A percentile compares a stretch with the other conserved stretches of the same genome.
phyloP scores from a whole-genome alignment of 129 eudicot species.

The Ambrosia artemisiifolia region DNA sequence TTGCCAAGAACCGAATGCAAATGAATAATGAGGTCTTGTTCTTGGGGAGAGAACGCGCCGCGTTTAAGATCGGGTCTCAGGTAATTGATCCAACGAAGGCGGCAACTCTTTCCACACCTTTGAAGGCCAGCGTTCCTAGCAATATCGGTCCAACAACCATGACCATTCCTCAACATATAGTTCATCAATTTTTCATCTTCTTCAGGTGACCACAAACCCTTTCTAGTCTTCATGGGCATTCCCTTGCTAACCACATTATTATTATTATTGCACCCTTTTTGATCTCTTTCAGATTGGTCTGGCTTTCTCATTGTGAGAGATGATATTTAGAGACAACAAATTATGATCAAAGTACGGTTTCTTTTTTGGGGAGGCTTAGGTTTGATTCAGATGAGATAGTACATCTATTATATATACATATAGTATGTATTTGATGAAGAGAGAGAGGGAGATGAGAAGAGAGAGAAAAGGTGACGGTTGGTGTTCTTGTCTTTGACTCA shows the following conservation, averaged over 20 bases:
- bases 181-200: slow-evolving; percentile 84
- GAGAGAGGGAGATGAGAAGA: slow-evolving; percentile 11
- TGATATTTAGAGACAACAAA: background rate
- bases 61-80: slow-evolving; percentile 38
- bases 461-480: slow-evolving; percentile 41
- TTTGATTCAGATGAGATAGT: slow-evolving; percentile 29
- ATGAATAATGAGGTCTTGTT: slow-evolving; percentile 42
- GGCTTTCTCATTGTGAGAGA: slow-evolving; percentile 63
- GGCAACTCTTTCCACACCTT: slow-evolving; percentile 43
- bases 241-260: slow-evolving; percentile 16
- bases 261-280: slow-evolving; percentile 26
- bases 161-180: slow-evolving; percentile 78
- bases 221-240: slow-evolving; percentile 43
- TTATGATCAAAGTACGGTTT: slow-evolving; percentile 1
- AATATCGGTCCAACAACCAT: slow-evolving; percentile 91
- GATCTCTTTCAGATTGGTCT: slow-evolving; percentile 28
- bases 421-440: slow-evolving; percentile 7
- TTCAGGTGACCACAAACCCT: slow-evolving; percentile 94
- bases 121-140: slow-evolving; percentile 52
- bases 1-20: slow-evolving; percentile 38
- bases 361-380: background rate
- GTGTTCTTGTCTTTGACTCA: slow-evolving; percentile 47
- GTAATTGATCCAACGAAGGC: slow-evolving; percentile 44
- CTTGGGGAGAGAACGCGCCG: slow-evolving; percentile 41
- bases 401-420: slow-evolving; percentile 22